These are phyloP conservation scores for Ilyonectria robusta DNA, from an alignment of 2,329 filamentous ascomycete species.

Conservation along the genomic window DNA sequence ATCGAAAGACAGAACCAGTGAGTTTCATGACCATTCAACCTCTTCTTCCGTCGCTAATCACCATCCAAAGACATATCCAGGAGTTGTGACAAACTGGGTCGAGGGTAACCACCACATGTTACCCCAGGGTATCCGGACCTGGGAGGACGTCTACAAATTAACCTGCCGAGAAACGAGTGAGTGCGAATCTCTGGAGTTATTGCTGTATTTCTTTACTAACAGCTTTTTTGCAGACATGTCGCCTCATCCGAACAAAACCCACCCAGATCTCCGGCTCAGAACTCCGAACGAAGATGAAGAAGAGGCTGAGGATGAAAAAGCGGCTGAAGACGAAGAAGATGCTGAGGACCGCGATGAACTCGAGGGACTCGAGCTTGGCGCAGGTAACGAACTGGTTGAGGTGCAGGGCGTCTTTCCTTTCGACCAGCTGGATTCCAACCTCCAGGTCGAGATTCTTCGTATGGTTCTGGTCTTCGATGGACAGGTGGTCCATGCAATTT, in stretches of 20 bases:
- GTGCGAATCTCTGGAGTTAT: neutral
- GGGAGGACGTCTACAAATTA: neutral
- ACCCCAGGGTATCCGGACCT: neutral
- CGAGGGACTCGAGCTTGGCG: too few species aligned
- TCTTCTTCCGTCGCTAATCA: neutral
- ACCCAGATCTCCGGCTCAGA: constrained; percentile 7
- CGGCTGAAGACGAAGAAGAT: neutral
- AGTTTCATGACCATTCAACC: neutral
- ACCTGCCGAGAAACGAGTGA: constrained; percentile 14
- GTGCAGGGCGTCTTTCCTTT: constrained; percentile 42
- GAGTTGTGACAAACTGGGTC: neutral
- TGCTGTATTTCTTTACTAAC: neutral
- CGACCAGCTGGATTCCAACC: constrained; percentile 45
- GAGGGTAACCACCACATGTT: too few species aligned
- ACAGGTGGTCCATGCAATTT: constrained; percentile 59
- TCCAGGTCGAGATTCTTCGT: constrained; percentile 55
- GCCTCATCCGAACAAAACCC: neutral
- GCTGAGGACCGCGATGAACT: neutral
- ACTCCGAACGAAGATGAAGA: neutral
- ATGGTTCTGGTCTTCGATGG: constrained; percentile 53
- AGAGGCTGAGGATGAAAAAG: neutral
- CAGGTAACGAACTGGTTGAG: neutral
- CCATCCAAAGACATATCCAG: neutral
- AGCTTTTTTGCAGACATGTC: constrained; percentile 4
- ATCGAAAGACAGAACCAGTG: constrained; percentile 6